Conservation (phyloP, 2,329 filamentous ascomycete genomes). For the Graphilbum fragrans region DNA sequence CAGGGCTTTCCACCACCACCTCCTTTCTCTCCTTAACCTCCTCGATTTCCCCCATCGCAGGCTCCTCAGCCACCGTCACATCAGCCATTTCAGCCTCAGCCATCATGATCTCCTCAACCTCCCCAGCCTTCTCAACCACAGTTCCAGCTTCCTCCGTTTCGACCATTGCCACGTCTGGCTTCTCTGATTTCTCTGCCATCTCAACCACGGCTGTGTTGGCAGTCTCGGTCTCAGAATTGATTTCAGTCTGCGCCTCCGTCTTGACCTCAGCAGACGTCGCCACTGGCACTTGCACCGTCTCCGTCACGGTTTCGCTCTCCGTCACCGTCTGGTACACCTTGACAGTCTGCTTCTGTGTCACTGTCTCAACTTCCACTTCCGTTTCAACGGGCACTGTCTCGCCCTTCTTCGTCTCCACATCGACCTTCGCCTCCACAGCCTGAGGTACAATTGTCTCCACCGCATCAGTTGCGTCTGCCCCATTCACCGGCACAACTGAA, state of each 20-base stretch:
- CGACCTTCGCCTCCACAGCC: neutral
- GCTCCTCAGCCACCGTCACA: too few species aligned
- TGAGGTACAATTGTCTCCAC: too few species aligned
- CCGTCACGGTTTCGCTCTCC: conserved; percentile 12
- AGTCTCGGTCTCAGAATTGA: neutral
- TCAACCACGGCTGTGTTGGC: neutral
- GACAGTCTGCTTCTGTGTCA: conserved; percentile 11
- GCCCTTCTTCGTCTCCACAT: neutral
- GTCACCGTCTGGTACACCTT: conserved; percentile 14
- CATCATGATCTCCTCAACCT: too few species aligned
- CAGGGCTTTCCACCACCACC: too few species aligned
- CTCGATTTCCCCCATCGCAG: too few species aligned
- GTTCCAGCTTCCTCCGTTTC: neutral
- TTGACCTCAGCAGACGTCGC: neutral
- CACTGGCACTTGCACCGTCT: conserved; percentile 9
- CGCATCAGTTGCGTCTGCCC: neutral
- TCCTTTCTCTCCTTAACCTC: too few species aligned
- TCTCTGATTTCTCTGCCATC: neutral
- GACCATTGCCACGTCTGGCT: neutral
- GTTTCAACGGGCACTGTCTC: neutral
- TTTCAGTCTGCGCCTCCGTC: neutral
- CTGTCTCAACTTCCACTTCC: conserved; percentile 6
- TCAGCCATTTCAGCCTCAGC: too few species aligned
- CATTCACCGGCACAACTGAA: neutral
- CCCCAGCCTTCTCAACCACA: too few species aligned